These are phyloP conservation scores for Cardiospermum halicacabum DNA, from an alignment of 345 rosid species.

Conservation along the genomic window DNA sequence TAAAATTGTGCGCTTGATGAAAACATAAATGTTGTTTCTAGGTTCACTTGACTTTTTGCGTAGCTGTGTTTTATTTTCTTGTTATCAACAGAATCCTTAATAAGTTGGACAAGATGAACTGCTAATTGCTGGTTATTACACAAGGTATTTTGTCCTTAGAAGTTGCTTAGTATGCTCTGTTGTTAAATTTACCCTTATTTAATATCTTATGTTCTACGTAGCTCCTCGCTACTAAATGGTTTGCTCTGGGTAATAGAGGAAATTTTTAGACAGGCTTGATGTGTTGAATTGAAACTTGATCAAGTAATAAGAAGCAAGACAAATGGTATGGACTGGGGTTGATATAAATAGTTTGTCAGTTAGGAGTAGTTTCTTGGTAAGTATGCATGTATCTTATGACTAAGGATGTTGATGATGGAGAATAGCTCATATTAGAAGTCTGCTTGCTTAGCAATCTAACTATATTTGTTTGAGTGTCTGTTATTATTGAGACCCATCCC, in stretches of 20 bases:
- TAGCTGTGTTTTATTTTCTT: background rate
- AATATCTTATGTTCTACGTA: conserved; percentile 1
- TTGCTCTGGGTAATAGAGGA: no score
- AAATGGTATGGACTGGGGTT: background rate
- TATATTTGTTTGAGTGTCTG: background rate
- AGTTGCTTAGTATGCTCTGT: background rate
- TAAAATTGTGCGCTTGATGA: no score
- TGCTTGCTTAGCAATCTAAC: background rate
- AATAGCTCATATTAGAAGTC: background rate
- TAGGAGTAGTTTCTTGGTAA: background rate
- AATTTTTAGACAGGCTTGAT: background rate
- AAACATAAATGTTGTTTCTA: background rate
- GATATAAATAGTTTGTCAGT: no score
- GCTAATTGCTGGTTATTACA: background rate
- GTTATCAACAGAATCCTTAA: background rate
- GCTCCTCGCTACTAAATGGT: background rate
- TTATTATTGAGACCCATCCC: conserved; percentile 2
- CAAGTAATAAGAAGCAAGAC: background rate
- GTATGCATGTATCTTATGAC: background rate
- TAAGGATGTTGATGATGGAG: background rate
- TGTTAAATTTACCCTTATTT: background rate
- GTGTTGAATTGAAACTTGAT: conserved; percentile 7
- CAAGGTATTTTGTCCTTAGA: background rate
- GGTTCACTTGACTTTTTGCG: background rate
- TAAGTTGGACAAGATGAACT: background rate